phyloP scores from a whole-genome alignment of 2,329 filamentous ascomycete genomes.

The Beauveria varroae region DNA sequence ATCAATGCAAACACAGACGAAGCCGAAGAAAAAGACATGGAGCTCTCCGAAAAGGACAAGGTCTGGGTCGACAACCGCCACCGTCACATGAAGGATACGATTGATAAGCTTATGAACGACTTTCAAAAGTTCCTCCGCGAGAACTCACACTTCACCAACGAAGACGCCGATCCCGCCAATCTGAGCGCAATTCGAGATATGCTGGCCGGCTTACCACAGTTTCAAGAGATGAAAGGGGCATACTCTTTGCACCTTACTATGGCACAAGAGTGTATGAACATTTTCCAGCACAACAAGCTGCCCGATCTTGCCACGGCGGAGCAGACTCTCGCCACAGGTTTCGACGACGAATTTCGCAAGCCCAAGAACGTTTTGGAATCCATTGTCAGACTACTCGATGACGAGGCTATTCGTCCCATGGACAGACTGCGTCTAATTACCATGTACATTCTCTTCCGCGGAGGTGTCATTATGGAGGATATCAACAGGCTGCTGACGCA shows the following conservation, averaged over 20 bases:
- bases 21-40: conserved; percentile 80
- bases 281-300: conserved; percentile 78
- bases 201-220: conserved; percentile 89
- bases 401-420: conserved; percentile 60
- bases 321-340: conserved; percentile 82
- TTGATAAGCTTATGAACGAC: conserved; percentile 85
- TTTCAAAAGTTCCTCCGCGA: conserved; percentile 87
- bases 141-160: conserved; percentile 85
- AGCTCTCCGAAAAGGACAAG: conserved; percentile 82
- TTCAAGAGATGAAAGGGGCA: conserved; percentile 89
- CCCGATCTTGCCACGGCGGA: conserved; percentile 82
- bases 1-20: conserved; percentile 66
- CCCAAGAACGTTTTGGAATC: conserved; percentile 84
- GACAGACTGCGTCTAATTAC: conserved; percentile 82
- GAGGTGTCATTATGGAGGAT: conserved; percentile 78
- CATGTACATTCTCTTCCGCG: conserved; percentile 77
- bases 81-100: conserved; percentile 95
- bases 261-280: conserved; percentile 95
- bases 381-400: conserved; percentile 80
- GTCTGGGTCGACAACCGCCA: conserved; percentile 96
- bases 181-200: conserved; percentile 94
- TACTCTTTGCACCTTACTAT: conserved; percentile 93
- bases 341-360: conserved; percentile 88
- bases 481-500: conserved; percentile 79
- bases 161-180: conserved; percentile 60